Percentiles rank a stretch among this genome's conserved stretches.
Conservation (phyloP, 2,329 filamentous ascomycete genomes). For the Diaporthe capsici region DNA sequence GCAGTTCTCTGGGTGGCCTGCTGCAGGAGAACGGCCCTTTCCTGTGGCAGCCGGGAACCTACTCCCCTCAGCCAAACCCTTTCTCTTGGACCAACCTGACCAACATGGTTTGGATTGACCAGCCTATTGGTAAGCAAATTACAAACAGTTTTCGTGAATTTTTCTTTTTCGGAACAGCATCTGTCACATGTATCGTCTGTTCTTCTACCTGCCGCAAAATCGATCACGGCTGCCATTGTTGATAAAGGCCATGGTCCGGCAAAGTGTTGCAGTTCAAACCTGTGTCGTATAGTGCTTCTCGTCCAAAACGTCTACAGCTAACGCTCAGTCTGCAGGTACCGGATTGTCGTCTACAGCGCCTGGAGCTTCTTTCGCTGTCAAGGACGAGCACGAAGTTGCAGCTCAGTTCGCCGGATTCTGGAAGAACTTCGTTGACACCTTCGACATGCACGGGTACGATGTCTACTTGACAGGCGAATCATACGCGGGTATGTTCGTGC, state of each 20-base stretch:
- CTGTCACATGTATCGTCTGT: background rate
- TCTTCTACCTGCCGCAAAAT: background rate
- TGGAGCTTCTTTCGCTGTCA: slow-evolving; percentile 69
- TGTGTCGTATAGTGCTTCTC: background rate
- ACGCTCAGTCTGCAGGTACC: slow-evolving; percentile 52
- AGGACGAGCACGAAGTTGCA: slow-evolving; percentile 74
- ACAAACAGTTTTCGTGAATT: background rate
- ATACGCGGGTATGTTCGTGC: slow-evolving; percentile 71
- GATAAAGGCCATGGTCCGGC: no score
- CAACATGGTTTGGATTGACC: slow-evolving; percentile 81
- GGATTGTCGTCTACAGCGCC: slow-evolving; percentile 71
- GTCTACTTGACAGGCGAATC: slow-evolving; percentile 79
- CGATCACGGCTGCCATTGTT: no score
- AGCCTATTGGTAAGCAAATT: slow-evolving; percentile 60
- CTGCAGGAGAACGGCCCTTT: slow-evolving; percentile 82
- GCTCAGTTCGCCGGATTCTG: slow-evolving; percentile 80
- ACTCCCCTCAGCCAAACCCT: slow-evolving; percentile 71
- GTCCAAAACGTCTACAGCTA: background rate
- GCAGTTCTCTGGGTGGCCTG: slow-evolving; percentile 73
- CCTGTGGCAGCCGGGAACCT: slow-evolving; percentile 76
- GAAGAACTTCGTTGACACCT: slow-evolving; percentile 79
- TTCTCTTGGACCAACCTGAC: slow-evolving; percentile 80
- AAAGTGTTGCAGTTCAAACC: no score
- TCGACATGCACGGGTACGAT: slow-evolving; percentile 72
- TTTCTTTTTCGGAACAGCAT: background rate